Conservation (phyloP, 148 eudicot species). For the Camellia sinensis region DNA sequence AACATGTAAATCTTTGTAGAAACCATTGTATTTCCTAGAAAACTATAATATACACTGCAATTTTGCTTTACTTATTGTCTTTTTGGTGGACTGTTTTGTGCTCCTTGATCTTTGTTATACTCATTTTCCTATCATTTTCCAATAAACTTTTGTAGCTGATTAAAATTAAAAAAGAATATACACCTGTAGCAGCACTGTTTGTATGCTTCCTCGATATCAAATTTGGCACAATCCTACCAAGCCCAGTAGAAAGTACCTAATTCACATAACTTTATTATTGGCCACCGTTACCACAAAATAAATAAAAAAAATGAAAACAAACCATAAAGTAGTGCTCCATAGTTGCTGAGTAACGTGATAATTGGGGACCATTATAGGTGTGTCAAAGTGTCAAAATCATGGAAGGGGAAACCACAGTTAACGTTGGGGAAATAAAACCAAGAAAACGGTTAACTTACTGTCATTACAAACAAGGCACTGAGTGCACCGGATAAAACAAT, state of each 20-base stretch:
- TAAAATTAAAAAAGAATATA: not conserved
- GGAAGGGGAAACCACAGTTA: not conserved
- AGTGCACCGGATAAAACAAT: slow-evolving; percentile 95
- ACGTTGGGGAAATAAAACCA: not conserved
- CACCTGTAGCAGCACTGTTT: slow-evolving; percentile 95
- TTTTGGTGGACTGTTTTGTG: too few species aligned
- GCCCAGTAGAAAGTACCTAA: slow-evolving; percentile 14
- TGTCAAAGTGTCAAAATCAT: slow-evolving; percentile 5
- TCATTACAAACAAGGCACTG: slow-evolving; percentile 95
- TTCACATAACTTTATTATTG: not conserved
- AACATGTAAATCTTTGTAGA: not conserved
- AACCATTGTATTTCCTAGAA: not conserved
- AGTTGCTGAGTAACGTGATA: not conserved
- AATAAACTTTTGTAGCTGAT: too few species aligned
- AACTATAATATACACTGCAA: slow-evolving; percentile 26
- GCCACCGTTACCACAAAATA: not conserved
- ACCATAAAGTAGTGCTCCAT: not conserved
- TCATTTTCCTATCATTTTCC: too few species aligned
- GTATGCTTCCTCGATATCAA: slow-evolving; percentile 66
- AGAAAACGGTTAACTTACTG: slow-evolving; percentile 47
- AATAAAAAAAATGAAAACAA: not conserved
- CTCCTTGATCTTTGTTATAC: too few species aligned
- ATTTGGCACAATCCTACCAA: slow-evolving; percentile 24
- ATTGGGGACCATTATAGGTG: not conserved
- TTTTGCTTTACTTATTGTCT: too few species aligned